Evolutionary conservation across 768 basidiomycete species (phyloP), one percentile per base, ranked within the genome.

Genomic region (Collybiopsis luxurians): DNA sequence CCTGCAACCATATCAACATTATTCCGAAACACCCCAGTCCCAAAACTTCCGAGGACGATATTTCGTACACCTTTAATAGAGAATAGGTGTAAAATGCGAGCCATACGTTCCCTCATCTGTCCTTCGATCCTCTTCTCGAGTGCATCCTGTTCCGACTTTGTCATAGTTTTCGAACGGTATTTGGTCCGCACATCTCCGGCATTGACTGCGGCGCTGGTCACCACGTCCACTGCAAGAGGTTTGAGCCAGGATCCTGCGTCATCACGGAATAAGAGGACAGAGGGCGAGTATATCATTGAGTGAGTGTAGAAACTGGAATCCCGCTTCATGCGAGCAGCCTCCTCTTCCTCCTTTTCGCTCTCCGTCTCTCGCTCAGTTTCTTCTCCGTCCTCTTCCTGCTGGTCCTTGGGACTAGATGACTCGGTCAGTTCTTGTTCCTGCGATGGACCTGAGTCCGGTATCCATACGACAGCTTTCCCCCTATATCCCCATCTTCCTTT

Each of bases 11-110:
- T 71, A 40, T 69, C 65, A 23, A 89, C 79, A 31, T 78, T 72
- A 68, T 92, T 92, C 55, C 74, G 75, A 70, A 90, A 92, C 2
- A 87, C 89, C 2, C 90, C 89, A 1, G 90, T 90, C 12, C 89
- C 89, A 67, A 88, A 92, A 61, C 84, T 84, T 30, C 90, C 89
- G 27, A 92, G 71, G 0, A 91, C 83, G 47, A 91, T 59, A 61
- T 83, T 76, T 64, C 72, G 76, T 17, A 78, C 79, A 17, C 84
- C 83, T 63, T 82, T 75, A 53, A 74, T 73, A 69, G 90, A 82
- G 66, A 90, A 86, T 28, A 90, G 71, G 55, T 73, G 81, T 26
- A 92, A 66, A 46, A 90, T 75, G 26, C 89, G 76, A 1, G 72
- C 84, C 82, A 91, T 90, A 28, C 89, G 77, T 67, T 89, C 87